Evolutionary conservation across 2,329 filamentous ascomycete species (phyloP), one percentile per base, ranked within the genome.

Genomic region (Pseudocercospora crystallina): DNA sequence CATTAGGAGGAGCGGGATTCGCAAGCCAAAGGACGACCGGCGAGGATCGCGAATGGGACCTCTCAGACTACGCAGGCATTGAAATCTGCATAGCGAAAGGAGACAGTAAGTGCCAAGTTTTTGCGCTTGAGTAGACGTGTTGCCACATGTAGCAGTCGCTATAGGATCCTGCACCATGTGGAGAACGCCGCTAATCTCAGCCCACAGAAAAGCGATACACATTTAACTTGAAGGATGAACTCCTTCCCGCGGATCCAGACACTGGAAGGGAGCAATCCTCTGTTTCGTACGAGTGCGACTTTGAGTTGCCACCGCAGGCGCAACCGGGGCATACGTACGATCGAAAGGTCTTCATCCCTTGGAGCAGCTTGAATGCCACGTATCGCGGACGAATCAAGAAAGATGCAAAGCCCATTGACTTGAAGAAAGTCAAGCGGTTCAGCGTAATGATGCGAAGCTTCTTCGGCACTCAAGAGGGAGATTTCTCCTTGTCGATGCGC

Each of bases 381-480:
- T 94, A 90, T 69, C 76, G 89, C 3, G 89, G 89, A 0, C 81
- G 78, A 61, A 76, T 83, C 54, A 78, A 81, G 65, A 70, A 78
- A 13, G 83, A 86, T 69, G 80, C 80, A 0, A 68, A 75, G 49
- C 75, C 79, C 5, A 66, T 94, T 59, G 74, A 90, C 60, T 62
- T 80, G 56, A 74, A 73, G 41, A 73, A 74, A 37, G 74, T 94
- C 34, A 86, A 81, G 70, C 76, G 86, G 40, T 73, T 92, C 29
- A 85, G 83, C 43, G 76, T 94, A 52, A 91, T 94, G 89, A 87
- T 87, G 77, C 75, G 89, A 66, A 94, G 87, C 69, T 90, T 89
- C 73, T 91, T 91, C 59, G 87, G 84, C 8, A 71, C 79, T 0
- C 87, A 91, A 68, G 75, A 87, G 55, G 88, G 88, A 2, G 74